Percentiles rank a stretch among this genome's conserved stretches.
Evolutionary conservation across 2,329 filamentous ascomycete genomes (phyloP).

Genomic region (Dactylellina drechsleri): DNA sequence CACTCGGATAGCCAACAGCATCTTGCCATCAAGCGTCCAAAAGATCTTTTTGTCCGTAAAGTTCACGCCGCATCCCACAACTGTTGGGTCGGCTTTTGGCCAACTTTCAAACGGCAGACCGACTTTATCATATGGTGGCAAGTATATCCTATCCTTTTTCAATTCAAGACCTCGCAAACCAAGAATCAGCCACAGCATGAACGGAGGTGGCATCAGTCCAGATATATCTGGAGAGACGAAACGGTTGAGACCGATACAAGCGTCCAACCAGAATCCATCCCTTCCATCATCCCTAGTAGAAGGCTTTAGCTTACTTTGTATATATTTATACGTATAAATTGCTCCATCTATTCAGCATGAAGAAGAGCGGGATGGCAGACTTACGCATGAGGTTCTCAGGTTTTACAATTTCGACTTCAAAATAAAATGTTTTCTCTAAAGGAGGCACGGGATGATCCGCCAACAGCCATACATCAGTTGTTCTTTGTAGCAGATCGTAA

Average conservation of each 20-base stretch:
- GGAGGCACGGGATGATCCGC: constrained; percentile 5
- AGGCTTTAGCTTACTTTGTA: neutral
- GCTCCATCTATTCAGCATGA: neutral
- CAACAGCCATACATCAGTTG: too few species aligned
- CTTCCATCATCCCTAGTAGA: neutral
- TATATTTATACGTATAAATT: too few species aligned
- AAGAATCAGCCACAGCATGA: too few species aligned
- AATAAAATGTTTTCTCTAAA: neutral
- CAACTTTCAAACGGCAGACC: too few species aligned
- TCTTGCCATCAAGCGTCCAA: neutral
- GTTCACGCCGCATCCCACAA: neutral
- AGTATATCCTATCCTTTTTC: neutral
- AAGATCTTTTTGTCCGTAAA: neutral
- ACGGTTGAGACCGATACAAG: too few species aligned
- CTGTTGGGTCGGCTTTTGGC: neutral
- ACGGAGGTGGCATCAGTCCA: too few species aligned
- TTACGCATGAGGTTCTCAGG: neutral
- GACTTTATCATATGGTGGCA: neutral
- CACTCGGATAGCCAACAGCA: neutral
- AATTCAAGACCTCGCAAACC: neutral
- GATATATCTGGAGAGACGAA: too few species aligned
- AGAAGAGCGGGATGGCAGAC: neutral
- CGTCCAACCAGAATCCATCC: too few species aligned
- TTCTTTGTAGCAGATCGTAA: too few species aligned
- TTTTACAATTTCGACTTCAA: neutral